Conservation (phyloP, 768 basidiomycete genomes). For the Xerocomus spinulosus region DNA sequence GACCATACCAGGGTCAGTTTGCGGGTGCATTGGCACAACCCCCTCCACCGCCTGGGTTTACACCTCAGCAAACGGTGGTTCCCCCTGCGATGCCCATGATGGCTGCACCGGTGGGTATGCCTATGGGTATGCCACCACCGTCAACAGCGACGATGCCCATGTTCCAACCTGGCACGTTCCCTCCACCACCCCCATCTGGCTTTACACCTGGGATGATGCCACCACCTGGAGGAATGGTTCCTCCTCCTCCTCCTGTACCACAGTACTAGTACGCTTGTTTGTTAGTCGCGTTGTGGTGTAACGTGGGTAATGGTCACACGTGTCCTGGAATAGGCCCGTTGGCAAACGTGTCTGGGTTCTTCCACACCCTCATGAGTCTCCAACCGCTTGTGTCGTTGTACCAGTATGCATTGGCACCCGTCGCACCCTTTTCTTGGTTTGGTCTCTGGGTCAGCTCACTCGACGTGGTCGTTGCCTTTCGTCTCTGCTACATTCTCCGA, state of each 20-base stretch:
- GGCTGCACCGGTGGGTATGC: slow-evolving; percentile 29
- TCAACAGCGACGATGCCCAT: slow-evolving; percentile 38
- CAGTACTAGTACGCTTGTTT: slow-evolving; percentile 25
- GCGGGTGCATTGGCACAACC: slow-evolving; percentile 83
- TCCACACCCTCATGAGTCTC: slow-evolving; percentile 28
- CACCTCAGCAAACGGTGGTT: slow-evolving; percentile 64
- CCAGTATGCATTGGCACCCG: slow-evolving; percentile 49
- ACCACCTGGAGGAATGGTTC: slow-evolving; percentile 33
- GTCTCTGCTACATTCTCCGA: slow-evolving; percentile 65
- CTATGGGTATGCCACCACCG: slow-evolving; percentile 36
- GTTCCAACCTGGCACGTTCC: slow-evolving; percentile 44
- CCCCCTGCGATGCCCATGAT: slow-evolving; percentile 38
- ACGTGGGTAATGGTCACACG: neutral
- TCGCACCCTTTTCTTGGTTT: slow-evolving; percentile 67
- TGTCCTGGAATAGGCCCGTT: slow-evolving; percentile 3
- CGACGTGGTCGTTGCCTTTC: slow-evolving; percentile 62
- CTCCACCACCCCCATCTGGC: slow-evolving; percentile 63
- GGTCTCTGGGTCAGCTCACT: slow-evolving; percentile 55
- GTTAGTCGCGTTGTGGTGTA: slow-evolving; percentile 2
- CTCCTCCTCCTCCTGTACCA: slow-evolving; percentile 43
- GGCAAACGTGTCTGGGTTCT: neutral
- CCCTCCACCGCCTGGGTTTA: slow-evolving; percentile 77
- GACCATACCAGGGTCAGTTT: slow-evolving; percentile 88
- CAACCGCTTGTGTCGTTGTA: slow-evolving; percentile 47
- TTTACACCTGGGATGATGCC: slow-evolving; percentile 49